Evolutionary conservation across 2,329 filamentous ascomycete genomes (phyloP).

Genomic region (Plectosphaerella plurivora): DNA sequence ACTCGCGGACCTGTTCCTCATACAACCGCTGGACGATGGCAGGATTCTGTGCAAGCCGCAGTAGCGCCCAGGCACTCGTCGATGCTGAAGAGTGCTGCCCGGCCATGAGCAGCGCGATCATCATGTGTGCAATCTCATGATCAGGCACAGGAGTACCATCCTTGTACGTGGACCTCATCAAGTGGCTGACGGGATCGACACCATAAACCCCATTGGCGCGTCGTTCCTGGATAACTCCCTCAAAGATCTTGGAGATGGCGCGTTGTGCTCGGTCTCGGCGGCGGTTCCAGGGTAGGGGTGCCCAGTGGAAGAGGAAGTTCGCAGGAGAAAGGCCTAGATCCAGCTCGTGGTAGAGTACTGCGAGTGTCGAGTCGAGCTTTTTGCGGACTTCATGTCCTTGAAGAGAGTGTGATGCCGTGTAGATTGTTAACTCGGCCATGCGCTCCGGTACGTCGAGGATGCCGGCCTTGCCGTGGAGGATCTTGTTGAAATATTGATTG

Average conservation of each 20-base stretch:
- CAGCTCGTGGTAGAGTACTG: slow-evolving; percentile 73
- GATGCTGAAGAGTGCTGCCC: slow-evolving; percentile 79
- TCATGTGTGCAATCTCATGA: slow-evolving; percentile 75
- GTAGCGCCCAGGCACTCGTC: slow-evolving; percentile 70
- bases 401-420: slow-evolving; percentile 71
- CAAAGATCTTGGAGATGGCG: slow-evolving; percentile 68
- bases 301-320: slow-evolving; percentile 80
- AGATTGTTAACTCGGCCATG: slow-evolving; percentile 76
- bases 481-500: slow-evolving; percentile 6
- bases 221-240: slow-evolving; percentile 63
- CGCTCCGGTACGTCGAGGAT: slow-evolving; percentile 58
- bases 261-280: slow-evolving; percentile 66
- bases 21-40: slow-evolving; percentile 68
- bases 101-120: slow-evolving; percentile 82
- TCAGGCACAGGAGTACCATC: slow-evolving; percentile 65
- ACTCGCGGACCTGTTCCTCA: slow-evolving; percentile 55
- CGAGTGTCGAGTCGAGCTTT: slow-evolving; percentile 67
- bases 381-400: slow-evolving; percentile 73
- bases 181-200: slow-evolving; percentile 71
- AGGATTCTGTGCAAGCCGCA: slow-evolving; percentile 67
- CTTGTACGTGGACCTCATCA: slow-evolving; percentile 76
- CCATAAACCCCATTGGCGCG: slow-evolving; percentile 46
- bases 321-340: slow-evolving; percentile 75
- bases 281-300: slow-evolving; percentile 71
- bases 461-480: slow-evolving; percentile 29